phyloP scores from a whole-genome alignment of 257 asterid species.

The Ajuga chamaepitys region DNA sequence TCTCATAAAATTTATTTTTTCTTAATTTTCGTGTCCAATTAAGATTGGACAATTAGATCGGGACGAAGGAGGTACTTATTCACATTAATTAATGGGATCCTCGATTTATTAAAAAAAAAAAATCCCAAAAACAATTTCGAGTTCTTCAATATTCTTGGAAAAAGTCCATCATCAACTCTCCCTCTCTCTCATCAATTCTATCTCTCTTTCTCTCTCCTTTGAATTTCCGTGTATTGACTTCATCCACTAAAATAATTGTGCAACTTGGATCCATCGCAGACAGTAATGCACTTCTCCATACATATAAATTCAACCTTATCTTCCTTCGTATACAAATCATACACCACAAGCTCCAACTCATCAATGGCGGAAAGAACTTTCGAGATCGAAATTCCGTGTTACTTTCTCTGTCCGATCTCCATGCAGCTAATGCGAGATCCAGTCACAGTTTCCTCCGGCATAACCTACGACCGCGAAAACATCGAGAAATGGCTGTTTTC shows the following conservation, averaged over 20 bases:
- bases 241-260: background rate
- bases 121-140: no score
- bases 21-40: no score
- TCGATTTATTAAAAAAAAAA: no score
- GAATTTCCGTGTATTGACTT: conserved; percentile 14
- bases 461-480: conserved; percentile 62
- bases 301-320: conserved; percentile 18
- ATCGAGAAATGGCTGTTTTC: conserved; percentile 67
- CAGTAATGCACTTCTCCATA: background rate
- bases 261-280: conserved; percentile 20
- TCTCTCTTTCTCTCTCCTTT: background rate
- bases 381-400: conserved; percentile 50
- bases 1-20: no score
- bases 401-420: conserved; percentile 69
- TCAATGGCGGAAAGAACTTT: conserved; percentile 9
- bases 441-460: conserved; percentile 56
- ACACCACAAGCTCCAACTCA: background rate
- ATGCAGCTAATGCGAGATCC: conserved; percentile 83
- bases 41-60: no score
- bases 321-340: background rate
- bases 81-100: no score
- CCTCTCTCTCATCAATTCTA: background rate
- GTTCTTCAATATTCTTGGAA: conserved; percentile 10
- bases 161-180: conserved; percentile 11
- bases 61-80: no score